Evolutionary conservation across 768 basidiomycete genomes (phyloP).

Genomic region (Candolleomyces eurysporus): DNA sequence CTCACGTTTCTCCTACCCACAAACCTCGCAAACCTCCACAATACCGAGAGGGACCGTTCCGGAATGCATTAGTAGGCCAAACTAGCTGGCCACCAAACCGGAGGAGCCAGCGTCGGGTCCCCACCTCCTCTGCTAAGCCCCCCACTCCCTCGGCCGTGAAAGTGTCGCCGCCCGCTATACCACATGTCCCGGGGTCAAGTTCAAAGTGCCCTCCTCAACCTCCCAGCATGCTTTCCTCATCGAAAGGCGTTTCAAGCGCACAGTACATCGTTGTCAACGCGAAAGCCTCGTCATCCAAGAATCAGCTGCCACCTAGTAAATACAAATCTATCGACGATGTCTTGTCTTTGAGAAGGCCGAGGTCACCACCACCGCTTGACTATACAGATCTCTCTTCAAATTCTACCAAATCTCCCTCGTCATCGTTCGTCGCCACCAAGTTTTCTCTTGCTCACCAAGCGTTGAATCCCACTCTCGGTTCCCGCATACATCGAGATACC

Average conservation of each 20-base stretch:
- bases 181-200: neutral
- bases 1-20: neutral
- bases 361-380: neutral
- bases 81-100: neutral
- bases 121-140: neutral
- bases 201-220: neutral
- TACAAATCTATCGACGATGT: constrained; percentile 1
- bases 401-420: neutral
- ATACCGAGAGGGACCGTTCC: neutral
- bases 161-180: neutral
- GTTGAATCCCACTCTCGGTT: no score
- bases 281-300: neutral
- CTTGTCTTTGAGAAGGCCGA: neutral
- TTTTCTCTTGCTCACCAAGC: no score
- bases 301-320: neutral
- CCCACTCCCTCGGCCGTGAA: neutral
- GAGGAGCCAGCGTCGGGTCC: neutral
- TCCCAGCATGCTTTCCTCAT: neutral
- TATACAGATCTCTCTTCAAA: neutral
- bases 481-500: no score
- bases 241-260: neutral
- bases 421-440: neutral
- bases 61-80: neutral
- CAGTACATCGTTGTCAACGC: neutral
- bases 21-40: neutral